These are phyloP conservation scores for Quercus parvula DNA, from an alignment of 306 rosid genomes.

Conservation along the genomic window DNA sequence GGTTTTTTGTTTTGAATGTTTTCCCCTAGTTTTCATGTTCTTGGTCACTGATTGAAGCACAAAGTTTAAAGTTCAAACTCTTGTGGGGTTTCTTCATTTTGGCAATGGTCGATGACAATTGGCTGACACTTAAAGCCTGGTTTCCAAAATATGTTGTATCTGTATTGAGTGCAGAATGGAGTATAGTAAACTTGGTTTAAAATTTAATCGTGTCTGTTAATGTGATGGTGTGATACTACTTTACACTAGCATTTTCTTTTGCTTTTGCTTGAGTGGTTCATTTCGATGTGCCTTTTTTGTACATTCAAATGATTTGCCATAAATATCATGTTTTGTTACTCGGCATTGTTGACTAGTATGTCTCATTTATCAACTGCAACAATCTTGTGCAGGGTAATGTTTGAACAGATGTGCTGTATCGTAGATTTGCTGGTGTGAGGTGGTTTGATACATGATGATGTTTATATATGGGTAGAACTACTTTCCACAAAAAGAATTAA, in stretches of 20 bases:
- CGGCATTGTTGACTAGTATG: neutral
- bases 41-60: neutral
- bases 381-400: neutral
- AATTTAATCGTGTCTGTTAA: neutral
- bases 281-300: neutral
- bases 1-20: neutral
- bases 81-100: neutral
- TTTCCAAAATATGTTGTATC: neutral
- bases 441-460: constrained; percentile 6
- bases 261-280: neutral
- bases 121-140: neutral
- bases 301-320: neutral
- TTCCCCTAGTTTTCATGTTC: neutral
- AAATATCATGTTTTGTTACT: neutral
- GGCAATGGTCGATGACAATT: neutral
- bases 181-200: neutral
- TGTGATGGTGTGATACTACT: neutral
- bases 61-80: neutral
- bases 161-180: neutral
- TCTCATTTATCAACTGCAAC: neutral
- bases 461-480: neutral
- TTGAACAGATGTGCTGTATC: neutral
- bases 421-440: neutral
- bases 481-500: constrained; percentile 7
- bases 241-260: neutral